These are phyloP conservation scores for Leccinum boreale DNA, from an alignment of 768 basidiomycete genomes.

Conservation along the genomic window DNA sequence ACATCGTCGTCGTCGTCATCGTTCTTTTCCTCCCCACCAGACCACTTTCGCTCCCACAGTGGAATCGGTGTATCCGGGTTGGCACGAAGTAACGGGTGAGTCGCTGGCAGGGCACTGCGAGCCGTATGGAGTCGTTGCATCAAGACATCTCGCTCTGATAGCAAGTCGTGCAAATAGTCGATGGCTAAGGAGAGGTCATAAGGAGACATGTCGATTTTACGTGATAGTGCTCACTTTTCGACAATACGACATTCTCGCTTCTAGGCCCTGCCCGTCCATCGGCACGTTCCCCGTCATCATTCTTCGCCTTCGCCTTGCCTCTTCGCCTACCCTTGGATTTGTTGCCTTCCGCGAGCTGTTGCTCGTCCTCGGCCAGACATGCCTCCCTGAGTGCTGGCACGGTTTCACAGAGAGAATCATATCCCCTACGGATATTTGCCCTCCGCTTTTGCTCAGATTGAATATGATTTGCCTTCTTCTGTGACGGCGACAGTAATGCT, in stretches of 20 bases:
- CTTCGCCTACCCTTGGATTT: conserved; percentile 36
- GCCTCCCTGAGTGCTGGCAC: conserved; percentile 83
- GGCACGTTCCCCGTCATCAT: conserved; percentile 55
- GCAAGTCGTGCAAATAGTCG: conserved; percentile 72
- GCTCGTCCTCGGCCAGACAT: conserved; percentile 72
- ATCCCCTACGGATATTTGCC: conserved; percentile 85
- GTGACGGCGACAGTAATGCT: conserved; percentile 67
- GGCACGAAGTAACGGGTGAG: conserved; percentile 52
- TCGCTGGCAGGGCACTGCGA: conserved; percentile 50
- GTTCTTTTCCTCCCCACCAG: conserved; percentile 61
- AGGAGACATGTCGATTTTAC: conserved; percentile 1
- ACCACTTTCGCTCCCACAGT: conserved; percentile 84
- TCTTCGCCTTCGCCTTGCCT: conserved; percentile 36
- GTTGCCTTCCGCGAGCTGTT: conserved; percentile 26
- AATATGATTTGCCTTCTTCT: conserved; percentile 94
- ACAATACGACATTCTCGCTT: conserved; percentile 86
- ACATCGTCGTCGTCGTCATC: conserved; percentile 48
- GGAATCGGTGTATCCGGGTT: conserved; percentile 33
- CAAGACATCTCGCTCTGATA: conserved; percentile 57
- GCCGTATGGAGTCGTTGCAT: conserved; percentile 59
- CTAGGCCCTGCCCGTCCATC: conserved; percentile 88
- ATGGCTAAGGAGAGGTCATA: conserved; percentile 54
- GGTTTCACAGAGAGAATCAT: conserved; percentile 81
- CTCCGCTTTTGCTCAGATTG: conserved; percentile 92
- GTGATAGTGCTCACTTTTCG: conserved; percentile 62